Base-by-base conservation (phyloP, 2,329 filamentous ascomycete genomes). In the Helicocarpus griseus region DNA sequence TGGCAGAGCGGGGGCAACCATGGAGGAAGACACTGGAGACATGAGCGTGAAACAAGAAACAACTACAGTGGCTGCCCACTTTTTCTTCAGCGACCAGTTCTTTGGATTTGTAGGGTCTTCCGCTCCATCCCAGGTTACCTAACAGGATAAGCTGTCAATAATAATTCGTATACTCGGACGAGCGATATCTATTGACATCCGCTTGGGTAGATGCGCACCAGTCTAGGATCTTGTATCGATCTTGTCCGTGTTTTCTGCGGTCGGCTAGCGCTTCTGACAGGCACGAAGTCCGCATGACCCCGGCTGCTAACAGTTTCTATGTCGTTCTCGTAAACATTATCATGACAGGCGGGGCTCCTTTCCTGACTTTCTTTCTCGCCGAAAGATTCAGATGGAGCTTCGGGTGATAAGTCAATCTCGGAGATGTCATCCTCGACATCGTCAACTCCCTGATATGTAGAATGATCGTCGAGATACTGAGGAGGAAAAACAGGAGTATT, bases 1-100 rank as follows among this genome's bases (percentile, higher is more conserved):
- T 6, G 64, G 62, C 35, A 85, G 57, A 0, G 72, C 75, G 0
- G 77, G 77, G 0, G 76, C 72, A 2, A 77, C 62, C 74, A 84
- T 83, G 33, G 77, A 79, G 4, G 78, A 81, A 1, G 80, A 78
- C 24, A 84, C 79, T 0, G 82, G 80, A 2, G 79, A 80, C 53
- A 83, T 78, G 56, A 83, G 73, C 2, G 79, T 81, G 61, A 81
- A 81, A 48, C 71, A 67, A 0, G 79, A 75, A 29, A 82, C 69
- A 49, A 79, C 69, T 33, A 79, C 66, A 2, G 77, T 75, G 17
- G 74, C 74, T 1, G 67, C 65, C 81, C 80, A 83, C 63, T 82
- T 83, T 61, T 73, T 76, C 33, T 64, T 67, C 22, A 65, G 66
- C 0, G 71, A 53, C 80, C 81, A 85, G 63, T 81, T 80, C 50